phyloP scores from a whole-genome alignment of 805 yeast genomes.

The Barnettozyma vustinii region DNA sequence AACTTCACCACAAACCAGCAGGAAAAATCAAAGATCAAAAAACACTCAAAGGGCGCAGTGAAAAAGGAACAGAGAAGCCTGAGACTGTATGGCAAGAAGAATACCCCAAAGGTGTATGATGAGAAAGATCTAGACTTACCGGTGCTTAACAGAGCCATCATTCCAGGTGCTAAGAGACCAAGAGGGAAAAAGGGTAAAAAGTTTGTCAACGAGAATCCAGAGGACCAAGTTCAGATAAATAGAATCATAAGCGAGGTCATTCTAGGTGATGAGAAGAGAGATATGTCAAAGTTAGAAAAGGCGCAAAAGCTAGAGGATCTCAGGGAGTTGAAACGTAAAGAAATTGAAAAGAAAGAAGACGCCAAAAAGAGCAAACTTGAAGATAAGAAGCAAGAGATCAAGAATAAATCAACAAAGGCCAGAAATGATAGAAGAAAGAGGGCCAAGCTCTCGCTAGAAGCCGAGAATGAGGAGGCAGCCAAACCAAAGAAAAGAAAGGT shows the following conservation, averaged over 20 bases:
- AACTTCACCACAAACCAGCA: slow-evolving; percentile 35
- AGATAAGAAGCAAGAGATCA: slow-evolving; percentile 71
- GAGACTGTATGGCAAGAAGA: slow-evolving; percentile 58
- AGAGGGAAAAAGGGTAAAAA: slow-evolving; percentile 86
- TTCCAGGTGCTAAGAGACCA: slow-evolving; percentile 76
- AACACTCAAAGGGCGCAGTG: slow-evolving; percentile 44
- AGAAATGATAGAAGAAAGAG: slow-evolving; percentile 62
- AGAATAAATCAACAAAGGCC: slow-evolving; percentile 64
- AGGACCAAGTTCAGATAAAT: slow-evolving; percentile 51
- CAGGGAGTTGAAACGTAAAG: slow-evolving; percentile 79
- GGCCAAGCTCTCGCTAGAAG: slow-evolving; percentile 26
- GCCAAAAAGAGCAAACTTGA: slow-evolving; percentile 65
- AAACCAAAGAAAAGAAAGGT: slow-evolving; percentile 37
- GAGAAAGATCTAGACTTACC: slow-evolving; percentile 83
- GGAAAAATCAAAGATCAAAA: slow-evolving; percentile 49
- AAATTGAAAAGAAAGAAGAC: slow-evolving; percentile 78
- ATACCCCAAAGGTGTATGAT: slow-evolving; percentile 44
- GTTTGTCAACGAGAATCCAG: slow-evolving; percentile 57
- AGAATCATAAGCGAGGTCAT: slow-evolving; percentile 77
- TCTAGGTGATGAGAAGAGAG: slow-evolving; percentile 69
- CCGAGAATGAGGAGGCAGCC: slow-evolving; percentile 16
- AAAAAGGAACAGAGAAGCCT: slow-evolving; percentile 63
- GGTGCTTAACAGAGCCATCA: slow-evolving; percentile 70
- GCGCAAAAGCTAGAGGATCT: slow-evolving; percentile 85
- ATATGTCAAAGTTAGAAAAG: slow-evolving; percentile 87